Evolutionary conservation across 2,329 filamentous ascomycete species (phyloP).

Genomic region (Penicillium digitatum): DNA sequence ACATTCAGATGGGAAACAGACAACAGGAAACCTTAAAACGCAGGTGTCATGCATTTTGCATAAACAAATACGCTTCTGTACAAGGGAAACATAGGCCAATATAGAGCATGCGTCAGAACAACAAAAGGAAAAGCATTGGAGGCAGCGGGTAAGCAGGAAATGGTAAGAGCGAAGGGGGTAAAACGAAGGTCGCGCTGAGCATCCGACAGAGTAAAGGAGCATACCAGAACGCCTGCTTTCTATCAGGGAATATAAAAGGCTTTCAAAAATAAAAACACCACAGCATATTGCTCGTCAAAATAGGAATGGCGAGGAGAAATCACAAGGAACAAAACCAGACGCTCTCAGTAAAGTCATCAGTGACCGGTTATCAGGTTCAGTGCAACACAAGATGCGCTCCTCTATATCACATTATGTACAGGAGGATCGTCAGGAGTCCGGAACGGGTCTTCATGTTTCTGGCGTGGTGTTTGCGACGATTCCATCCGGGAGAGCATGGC

Average conservation of each 20-base stretch:
- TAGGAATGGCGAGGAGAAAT: constrained; percentile 12
- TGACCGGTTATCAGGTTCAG: constrained; percentile 28
- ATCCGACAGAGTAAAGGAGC: constrained; percentile 29
- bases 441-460: constrained; percentile 33
- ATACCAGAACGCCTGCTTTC: constrained; percentile 39
- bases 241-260: constrained; percentile 38
- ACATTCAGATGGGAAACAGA: constrained; percentile 12
- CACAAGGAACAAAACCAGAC: constrained; percentile 33
- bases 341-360: constrained; percentile 25
- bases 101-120: constrained; percentile 15
- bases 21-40: constrained; percentile 12
- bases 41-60: constrained; percentile 14
- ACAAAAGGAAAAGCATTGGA: background rate
- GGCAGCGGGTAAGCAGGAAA: constrained; percentile 4
- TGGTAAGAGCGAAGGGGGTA: constrained; percentile 11
- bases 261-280: constrained; percentile 28
- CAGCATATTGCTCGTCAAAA: constrained; percentile 25
- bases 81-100: constrained; percentile 20
- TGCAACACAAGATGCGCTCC: constrained; percentile 20
- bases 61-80: constrained; percentile 33
- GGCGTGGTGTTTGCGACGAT: constrained; percentile 51
- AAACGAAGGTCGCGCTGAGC: constrained; percentile 27
- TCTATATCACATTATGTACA: constrained; percentile 31
- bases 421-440: constrained; percentile 32
- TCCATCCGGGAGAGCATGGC: constrained; percentile 81